Evolutionary conservation across 148 eudicot genomes (phyloP).

Genomic region (Dianthus caryophyllus): DNA sequence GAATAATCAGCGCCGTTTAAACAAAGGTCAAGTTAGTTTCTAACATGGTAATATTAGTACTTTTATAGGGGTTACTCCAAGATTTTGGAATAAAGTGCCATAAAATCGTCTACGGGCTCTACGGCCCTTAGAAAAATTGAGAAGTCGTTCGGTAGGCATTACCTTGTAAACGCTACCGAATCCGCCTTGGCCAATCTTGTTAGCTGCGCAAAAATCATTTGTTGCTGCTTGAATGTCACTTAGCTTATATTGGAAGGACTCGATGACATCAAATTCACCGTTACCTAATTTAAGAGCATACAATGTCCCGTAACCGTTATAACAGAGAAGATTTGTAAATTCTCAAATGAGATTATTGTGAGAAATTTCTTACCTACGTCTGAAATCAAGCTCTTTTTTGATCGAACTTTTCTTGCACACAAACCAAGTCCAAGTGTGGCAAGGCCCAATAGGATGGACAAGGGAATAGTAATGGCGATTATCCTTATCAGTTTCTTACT

Average conservation of each 20-base stretch:
- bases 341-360: too few species aligned
- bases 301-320: background rate
- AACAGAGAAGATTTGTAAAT: background rate
- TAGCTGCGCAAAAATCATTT: constrained; percentile 28
- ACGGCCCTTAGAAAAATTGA: too few species aligned
- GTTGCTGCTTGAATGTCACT: constrained; percentile 27
- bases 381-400: background rate
- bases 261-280: background rate
- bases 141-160: too few species aligned
- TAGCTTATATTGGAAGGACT: background rate
- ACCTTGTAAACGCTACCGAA: constrained; percentile 48
- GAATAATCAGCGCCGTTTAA: too few species aligned
- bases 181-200: constrained; percentile 46
- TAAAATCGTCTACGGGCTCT: too few species aligned
- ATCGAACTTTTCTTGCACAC: background rate
- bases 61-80: too few species aligned
- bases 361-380: background rate
- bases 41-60: too few species aligned
- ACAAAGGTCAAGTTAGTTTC: too few species aligned
- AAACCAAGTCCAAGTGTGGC: background rate
- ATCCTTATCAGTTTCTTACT: background rate
- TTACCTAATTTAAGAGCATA: background rate
- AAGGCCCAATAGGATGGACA: background rate
- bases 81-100: too few species aligned
- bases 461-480: background rate